Evolutionary conservation across 2,329 filamentous ascomycete species (phyloP), one percentile per base, ranked within the genome.

Genomic region (Scedosporium minutisporum): DNA sequence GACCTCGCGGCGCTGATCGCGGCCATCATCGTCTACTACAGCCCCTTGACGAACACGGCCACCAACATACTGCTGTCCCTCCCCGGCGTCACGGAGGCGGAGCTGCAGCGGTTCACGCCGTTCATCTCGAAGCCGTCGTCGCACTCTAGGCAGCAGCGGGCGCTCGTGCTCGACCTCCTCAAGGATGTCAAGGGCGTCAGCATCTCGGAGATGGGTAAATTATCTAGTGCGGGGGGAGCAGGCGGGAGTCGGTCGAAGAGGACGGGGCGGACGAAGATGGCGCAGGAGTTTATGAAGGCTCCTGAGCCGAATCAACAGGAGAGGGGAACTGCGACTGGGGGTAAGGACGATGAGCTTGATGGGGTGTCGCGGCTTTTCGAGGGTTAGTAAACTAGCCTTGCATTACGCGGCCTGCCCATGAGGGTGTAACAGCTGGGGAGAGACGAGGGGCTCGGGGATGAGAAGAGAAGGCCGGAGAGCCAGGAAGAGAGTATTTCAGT

Each of bases 161-260:
- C 87, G 1, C 77, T 96, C 25, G 86, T 99, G 16, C 77, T 99
- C 7, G 91, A 96, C 65, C 77, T 99, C 16, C 79, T 99, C 23
- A 90, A 92, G 68, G 88, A 92, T 53, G 81, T 99, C 6, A 87
- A 96, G 67, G 95, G 95, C 0, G 87, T 97, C 5, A 93, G 92
- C 68, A 90, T 99, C 63, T 90, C 93, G 6, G 95, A 99, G 75
- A 89, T 95, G 78, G 95, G 95, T 27, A 95, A 91, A 74, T 86
- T 99, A 6, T 85, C 85, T 57, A 70, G 69, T 6, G 65, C 60
- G 25, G 63, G 69, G n/a, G 63, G 66, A 27, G 74, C 73, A 64
- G 69, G 67, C 46, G 66, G 65, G 14, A 65, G 66, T 41, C 71
- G 73, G 58, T 73, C 65, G 70, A 82, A 80, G 70, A 81, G 76